Percentiles rank a stretch among this genome's conserved stretches.
Evolutionary conservation across 192 early-diverging fungal genomes (phyloP).

Genomic region (Thamnidium elegans): DNA sequence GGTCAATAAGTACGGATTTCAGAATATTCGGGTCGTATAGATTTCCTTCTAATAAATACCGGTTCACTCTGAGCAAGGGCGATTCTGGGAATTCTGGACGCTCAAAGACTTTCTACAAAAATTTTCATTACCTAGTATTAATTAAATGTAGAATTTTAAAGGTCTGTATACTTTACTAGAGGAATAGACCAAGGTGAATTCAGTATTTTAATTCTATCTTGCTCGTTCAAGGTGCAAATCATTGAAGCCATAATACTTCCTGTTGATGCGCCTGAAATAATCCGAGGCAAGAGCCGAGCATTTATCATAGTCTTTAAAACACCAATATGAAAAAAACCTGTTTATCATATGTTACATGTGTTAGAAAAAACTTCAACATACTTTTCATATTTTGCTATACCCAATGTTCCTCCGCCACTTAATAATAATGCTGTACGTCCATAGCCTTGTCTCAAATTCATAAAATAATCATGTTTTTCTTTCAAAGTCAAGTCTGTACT

Average conservation of each 20-base stretch:
- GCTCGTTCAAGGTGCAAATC: slow-evolving; percentile 78
- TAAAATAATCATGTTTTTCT: slow-evolving; percentile 74
- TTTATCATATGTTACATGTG: too few relatives aligned
- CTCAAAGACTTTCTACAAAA: slow-evolving; percentile 68
- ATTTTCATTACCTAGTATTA: not conserved
- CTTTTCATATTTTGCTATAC: slow-evolving; percentile 24
- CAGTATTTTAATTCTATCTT: slow-evolving; percentile 59
- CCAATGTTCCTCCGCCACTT: slow-evolving; percentile 87
- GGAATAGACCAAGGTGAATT: slow-evolving; percentile 35
- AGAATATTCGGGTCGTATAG: slow-evolving; percentile 68
- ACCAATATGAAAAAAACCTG: slow-evolving; percentile 70
- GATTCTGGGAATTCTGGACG: slow-evolving; percentile 42
- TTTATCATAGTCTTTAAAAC: slow-evolving; percentile 73
- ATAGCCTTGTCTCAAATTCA: slow-evolving; percentile 71
- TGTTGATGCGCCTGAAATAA: slow-evolving; percentile 84
- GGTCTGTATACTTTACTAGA: too few relatives aligned
- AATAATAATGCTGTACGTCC: slow-evolving; percentile 86
- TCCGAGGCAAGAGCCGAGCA: slow-evolving; percentile 70
- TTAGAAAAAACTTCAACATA: too few relatives aligned
- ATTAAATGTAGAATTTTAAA: too few relatives aligned
- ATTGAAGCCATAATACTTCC: slow-evolving; percentile 85
- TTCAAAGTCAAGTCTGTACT: slow-evolving; percentile 46
- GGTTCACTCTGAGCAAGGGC: slow-evolving; percentile 42
- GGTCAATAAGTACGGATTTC: slow-evolving; percentile 53
- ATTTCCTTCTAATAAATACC: slow-evolving; percentile 59